Base-by-base conservation (phyloP, 345 rosid genomes). In the Pugionium dolabratum region DNA sequence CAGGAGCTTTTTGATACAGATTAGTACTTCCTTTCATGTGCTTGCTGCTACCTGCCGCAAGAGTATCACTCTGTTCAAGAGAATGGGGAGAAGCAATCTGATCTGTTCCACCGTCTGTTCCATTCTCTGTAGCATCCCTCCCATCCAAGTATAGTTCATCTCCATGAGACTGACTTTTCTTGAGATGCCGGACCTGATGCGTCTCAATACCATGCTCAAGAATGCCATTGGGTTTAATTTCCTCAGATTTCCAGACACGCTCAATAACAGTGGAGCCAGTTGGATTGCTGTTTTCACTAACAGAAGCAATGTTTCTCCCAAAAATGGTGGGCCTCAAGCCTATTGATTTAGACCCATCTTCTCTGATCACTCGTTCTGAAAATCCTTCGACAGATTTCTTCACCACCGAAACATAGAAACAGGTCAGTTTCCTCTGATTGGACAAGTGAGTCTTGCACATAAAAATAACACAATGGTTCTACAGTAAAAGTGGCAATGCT, bases 101-200 rank as follows among this genome's bases (percentile, higher is more conserved):
- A 51, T 79, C 85, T 8, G 68, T 79, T 48, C 76, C 88, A 56
- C 74, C 83, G 3, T 86, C 86, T 1, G 51, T 49, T 29, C 78
- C 84, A 70, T 62, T 54, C 44, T 84, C 81, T 27, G 28, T 37
- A 44, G 56, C 59, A 47, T 55, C 56, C 42, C 71, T 77, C 45
- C 83, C 86, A 59, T 80, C 80, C 62, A 71, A 69, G 73, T 79
- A 84, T 11, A 85, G 75, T 50, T 71, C 75, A 78, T 81, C 78
- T 46, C 94, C 96, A 26, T 80, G 80, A 47, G 99, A 94, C 51
- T 66, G 83, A 61, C 91, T 84, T 73, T 86, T 94, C 84, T 82
- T 87, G 49, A 90, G 78, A 67, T 61, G 64, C 1, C 41, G 61
- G 34, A 64, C 60, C 56, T 65, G 69, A 65, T 48, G 61, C 7